Conservation (phyloP, 2,329 filamentous ascomycete species). For the Monosporascus sp. region DNA sequence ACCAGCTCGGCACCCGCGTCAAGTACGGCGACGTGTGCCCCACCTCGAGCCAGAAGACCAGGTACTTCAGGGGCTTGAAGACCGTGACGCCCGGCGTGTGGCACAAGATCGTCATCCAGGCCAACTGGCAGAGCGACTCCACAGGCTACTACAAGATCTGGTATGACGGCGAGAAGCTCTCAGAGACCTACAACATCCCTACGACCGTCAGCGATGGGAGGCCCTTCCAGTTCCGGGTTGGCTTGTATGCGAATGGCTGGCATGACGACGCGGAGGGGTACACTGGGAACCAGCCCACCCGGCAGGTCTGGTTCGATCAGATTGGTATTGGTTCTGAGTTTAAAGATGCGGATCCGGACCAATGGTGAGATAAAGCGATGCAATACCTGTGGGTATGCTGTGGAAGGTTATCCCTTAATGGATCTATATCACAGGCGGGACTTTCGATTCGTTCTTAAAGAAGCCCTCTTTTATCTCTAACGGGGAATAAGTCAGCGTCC, state of each 20-base stretch:
- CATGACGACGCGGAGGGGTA: conserved; percentile 31
- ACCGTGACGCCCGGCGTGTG: conserved; percentile 38
- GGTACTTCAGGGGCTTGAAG: conserved; percentile 27
- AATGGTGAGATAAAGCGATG: neutral
- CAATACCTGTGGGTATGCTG: neutral
- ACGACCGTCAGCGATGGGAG: conserved; percentile 41
- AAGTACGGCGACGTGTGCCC: conserved; percentile 35
- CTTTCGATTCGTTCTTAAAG: too few relatives aligned
- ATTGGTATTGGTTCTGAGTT: conserved; percentile 37
- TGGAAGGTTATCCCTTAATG: neutral
- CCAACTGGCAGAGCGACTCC: conserved; percentile 37
- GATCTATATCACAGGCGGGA: too few relatives aligned
- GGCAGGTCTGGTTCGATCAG: conserved; percentile 47
- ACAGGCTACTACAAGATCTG: conserved; percentile 42
- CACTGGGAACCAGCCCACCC: conserved; percentile 34
- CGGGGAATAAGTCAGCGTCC: too few relatives aligned
- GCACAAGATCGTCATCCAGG: conserved; percentile 42
- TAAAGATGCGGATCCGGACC: conserved; percentile 31
- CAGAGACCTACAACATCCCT: conserved; percentile 32
- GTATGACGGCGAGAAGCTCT: conserved; percentile 40
- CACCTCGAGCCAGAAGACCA: conserved; percentile 22
- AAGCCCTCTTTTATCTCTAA: too few relatives aligned
- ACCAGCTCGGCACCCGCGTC: conserved; percentile 37
- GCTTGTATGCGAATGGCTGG: conserved; percentile 47
- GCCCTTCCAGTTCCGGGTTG: conserved; percentile 40